A percentile compares a stretch with the other conserved stretches of the same genome.
Conservation (phyloP, 2,329 filamentous ascomycete genomes). For the Triangularia verruculosa region DNA sequence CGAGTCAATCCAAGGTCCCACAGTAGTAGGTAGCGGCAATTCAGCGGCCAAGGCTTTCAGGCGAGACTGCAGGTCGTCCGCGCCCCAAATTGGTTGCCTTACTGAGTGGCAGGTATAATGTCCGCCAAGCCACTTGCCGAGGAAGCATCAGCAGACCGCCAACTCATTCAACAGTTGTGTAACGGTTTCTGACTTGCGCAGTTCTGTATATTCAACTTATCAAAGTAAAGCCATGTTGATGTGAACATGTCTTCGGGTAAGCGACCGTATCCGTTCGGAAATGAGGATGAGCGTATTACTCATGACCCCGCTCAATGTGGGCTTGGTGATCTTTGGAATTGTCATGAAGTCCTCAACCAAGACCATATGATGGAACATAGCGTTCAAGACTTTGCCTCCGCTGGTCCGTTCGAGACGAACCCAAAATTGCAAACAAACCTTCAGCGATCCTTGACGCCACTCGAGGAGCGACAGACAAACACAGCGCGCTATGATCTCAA, state of each 20-base stretch:
- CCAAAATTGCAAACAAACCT: too few species aligned
- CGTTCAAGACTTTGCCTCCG: too few species aligned
- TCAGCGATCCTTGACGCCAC: too few species aligned
- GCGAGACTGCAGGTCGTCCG: not conserved
- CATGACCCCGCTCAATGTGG: not conserved
- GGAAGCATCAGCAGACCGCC: not conserved
- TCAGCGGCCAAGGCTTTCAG: not conserved
- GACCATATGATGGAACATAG: too few species aligned
- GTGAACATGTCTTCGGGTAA: not conserved
- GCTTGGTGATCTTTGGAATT: not conserved
- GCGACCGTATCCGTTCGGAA: not conserved
- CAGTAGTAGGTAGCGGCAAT: too few species aligned
- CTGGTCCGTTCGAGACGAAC: too few species aligned
- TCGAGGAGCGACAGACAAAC: not conserved
- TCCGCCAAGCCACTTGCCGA: not conserved
- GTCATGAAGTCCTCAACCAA: not conserved
- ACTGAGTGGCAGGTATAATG: not conserved
- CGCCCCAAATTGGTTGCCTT: not conserved
- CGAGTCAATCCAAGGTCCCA: too few species aligned
- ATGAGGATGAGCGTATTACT: not conserved
- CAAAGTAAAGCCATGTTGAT: not conserved
- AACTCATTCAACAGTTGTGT: too few species aligned
- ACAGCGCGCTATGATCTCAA: not conserved
- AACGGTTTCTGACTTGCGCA: too few species aligned
- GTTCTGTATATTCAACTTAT: too few species aligned